Evolutionary conservation across 2,329 filamentous ascomycete genomes (phyloP), one percentile per base, ranked within the genome.

Genomic region (Grosmannia penicillata): DNA sequence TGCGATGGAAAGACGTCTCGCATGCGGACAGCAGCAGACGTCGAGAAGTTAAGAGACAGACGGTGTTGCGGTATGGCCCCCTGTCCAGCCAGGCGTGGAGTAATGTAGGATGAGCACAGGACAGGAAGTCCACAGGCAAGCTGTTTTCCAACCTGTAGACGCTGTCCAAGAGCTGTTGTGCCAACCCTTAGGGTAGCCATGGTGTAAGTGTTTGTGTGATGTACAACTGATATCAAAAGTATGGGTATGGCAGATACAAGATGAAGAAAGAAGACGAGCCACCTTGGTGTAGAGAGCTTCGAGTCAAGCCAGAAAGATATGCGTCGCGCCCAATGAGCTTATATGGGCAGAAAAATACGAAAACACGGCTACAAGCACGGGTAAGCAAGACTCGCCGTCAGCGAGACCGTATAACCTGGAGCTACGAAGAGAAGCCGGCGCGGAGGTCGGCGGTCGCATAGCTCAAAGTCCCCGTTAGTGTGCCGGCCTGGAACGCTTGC

Each of bases 1-100:
- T 69, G 70, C 44, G 58, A 54, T 21, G 78, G 76, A 48, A 81
- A 81, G 57, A 77, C 73, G 47, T 74, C 70, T n/a, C 59, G 61
- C 33, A 75, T 63, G 32, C 56, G 63, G 19, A 53, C 50, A 22
- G 49, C 47, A 0, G 58, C 56, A 2, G 70, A 71, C 4, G 66
- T 67, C 2, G 70, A 72, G 54, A 75, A 73, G 42, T 48, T 43
- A 52, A 49, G 19, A 13, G 2, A 17, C 28, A 34, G 15, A 21
- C 21, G 18, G 19, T 11, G 30, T 17, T 25, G 15, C 4, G n/a
- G n/a, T n/a, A 25, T 6, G 24, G 25, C 6, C 31, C 4, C 11
- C 23, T 22, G 26, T 2, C 18, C 15, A 6, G 23, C 14, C 23
- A 18, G 17, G 10, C 21, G 17, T 1, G 39, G 21, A 10, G 32